Evolutionary conservation across 352 stramenopile species (phyloP).

Genomic region (Phytophthora litchii): DNA sequence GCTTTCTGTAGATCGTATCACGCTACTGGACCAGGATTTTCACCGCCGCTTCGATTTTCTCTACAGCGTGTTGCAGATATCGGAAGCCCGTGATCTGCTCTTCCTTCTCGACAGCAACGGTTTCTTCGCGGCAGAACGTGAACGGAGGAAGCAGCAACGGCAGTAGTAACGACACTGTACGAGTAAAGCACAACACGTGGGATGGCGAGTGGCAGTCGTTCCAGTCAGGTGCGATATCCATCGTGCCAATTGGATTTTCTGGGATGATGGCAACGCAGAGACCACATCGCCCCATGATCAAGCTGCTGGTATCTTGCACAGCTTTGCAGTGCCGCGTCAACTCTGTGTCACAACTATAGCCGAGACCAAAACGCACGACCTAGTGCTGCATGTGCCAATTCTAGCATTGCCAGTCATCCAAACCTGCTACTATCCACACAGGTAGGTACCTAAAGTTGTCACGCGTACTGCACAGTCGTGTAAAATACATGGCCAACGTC

Average conservation of each 20-base stretch:
- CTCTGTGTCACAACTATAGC: slow-evolving; percentile 3
- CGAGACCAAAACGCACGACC: not conserved
- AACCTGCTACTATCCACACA: too few relatives aligned
- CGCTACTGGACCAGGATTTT: slow-evolving; percentile 60
- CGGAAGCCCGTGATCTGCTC: slow-evolving; percentile 67
- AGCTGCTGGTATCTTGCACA: slow-evolving; percentile 6
- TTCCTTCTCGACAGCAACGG: slow-evolving; percentile 78
- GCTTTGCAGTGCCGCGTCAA: slow-evolving; percentile 5
- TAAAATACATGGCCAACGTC: slow-evolving; percentile 4
- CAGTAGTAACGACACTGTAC: slow-evolving; percentile 6
- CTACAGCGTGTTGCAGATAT: slow-evolving; percentile 65
- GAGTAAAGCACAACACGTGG: slow-evolving; percentile 10
- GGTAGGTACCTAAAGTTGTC: too few relatives aligned
- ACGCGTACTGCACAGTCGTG: not conserved
- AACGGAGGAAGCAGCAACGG: slow-evolving; percentile 39
- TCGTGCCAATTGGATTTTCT: slow-evolving; percentile 31
- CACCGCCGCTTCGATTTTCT: slow-evolving; percentile 63
- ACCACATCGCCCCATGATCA: slow-evolving; percentile 10
- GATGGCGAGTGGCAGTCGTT: slow-evolving; percentile 1
- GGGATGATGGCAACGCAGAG: slow-evolving; percentile 14
- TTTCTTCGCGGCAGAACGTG: slow-evolving; percentile 59
- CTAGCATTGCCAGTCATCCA: too few relatives aligned
- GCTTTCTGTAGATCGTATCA: slow-evolving; percentile 41
- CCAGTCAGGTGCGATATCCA: slow-evolving; percentile 34
- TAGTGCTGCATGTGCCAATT: not conserved